phyloP scores from a whole-genome alignment of 1,139 yeast species.

The Magnusiomyces tetraspermus region DNA sequence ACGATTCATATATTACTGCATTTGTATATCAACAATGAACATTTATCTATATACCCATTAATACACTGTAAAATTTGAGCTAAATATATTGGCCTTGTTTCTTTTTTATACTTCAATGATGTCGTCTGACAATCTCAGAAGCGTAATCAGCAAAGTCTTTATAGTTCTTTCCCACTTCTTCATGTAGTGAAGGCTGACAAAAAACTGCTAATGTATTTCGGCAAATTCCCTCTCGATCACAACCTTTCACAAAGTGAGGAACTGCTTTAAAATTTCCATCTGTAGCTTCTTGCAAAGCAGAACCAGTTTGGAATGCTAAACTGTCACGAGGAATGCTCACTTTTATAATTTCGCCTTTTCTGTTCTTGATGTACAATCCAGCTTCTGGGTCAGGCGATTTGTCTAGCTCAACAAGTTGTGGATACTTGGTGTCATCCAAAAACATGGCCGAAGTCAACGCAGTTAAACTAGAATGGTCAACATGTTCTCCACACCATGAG shows the following conservation, averaged over 20 bases:
- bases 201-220: conserved; percentile 57
- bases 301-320: conserved; percentile 56
- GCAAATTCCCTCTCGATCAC: conserved; percentile 32
- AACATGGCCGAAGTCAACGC: conserved; percentile 52
- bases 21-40: too few species aligned
- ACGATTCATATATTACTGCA: too few species aligned
- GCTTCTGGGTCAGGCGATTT: conserved; percentile 39
- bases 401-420: conserved; percentile 8
- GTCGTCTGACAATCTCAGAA: conserved; percentile 20
- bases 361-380: conserved; percentile 46
- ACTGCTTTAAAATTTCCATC: conserved; percentile 48
- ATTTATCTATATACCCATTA: too few species aligned
- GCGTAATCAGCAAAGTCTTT: conserved; percentile 47
- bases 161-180: conserved; percentile 34
- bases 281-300: conserved; percentile 49
- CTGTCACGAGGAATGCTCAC: conserved; percentile 50
- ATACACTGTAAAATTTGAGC: too few species aligned
- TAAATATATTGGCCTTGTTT: too few species aligned
- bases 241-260: conserved; percentile 49
- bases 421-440: conserved; percentile 34
- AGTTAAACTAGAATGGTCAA: conserved; percentile 55
- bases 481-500: conserved; percentile 59
- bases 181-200: conserved; percentile 53
- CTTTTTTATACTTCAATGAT: conserved; percentile 16
- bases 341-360: conserved; percentile 40